phyloP scores from a whole-genome alignment of 2,329 filamentous ascomycete species.

The Coleophoma cylindrospora region DNA sequence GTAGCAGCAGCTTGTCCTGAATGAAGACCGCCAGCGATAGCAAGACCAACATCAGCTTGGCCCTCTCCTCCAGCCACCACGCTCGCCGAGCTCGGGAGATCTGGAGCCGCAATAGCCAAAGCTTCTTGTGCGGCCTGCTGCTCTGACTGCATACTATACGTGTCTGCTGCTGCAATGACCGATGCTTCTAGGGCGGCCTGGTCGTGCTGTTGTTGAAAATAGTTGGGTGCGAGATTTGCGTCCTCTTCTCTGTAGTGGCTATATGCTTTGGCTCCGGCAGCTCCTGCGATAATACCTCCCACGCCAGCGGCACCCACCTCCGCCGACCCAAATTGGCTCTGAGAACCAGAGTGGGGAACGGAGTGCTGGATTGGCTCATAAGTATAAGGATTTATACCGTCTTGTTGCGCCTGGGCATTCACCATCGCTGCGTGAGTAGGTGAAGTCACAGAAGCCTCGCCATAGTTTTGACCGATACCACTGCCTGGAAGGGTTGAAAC shows the following conservation, averaged over 20 bases:
- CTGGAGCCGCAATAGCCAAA: conserved; percentile 17
- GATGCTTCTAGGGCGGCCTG: conserved; percentile 12
- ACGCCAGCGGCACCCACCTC: conserved; percentile 10
- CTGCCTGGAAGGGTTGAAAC: conserved; percentile 33
- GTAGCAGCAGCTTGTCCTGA: background rate
- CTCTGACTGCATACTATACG: conserved; percentile 2
- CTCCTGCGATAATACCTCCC: conserved; percentile 13
- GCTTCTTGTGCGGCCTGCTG: conserved; percentile 14
- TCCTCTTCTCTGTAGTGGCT: conserved; percentile 10
- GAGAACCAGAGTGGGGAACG: background rate
- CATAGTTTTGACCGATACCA: conserved; percentile 18
- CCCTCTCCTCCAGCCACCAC: conserved; percentile 12
- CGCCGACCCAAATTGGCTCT: background rate
- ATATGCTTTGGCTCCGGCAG: conserved; percentile 14
- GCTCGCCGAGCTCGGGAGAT: conserved; percentile 17
- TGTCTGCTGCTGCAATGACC: conserved; percentile 9
- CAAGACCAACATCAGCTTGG: background rate
- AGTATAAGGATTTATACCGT: conserved; percentile 54
- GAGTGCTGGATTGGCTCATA: conserved; percentile 20
- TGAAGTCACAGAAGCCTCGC: conserved; percentile 35
- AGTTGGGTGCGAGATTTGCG: conserved; percentile 2
- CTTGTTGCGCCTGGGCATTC: conserved; percentile 43
- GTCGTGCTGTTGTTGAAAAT: conserved; percentile 11
- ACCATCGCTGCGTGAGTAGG: conserved; percentile 45
- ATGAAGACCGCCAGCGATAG: background rate